phyloP scores from a whole-genome alignment of 371 early-diverging fungal genomes.

The Mortierella sp. region DNA sequence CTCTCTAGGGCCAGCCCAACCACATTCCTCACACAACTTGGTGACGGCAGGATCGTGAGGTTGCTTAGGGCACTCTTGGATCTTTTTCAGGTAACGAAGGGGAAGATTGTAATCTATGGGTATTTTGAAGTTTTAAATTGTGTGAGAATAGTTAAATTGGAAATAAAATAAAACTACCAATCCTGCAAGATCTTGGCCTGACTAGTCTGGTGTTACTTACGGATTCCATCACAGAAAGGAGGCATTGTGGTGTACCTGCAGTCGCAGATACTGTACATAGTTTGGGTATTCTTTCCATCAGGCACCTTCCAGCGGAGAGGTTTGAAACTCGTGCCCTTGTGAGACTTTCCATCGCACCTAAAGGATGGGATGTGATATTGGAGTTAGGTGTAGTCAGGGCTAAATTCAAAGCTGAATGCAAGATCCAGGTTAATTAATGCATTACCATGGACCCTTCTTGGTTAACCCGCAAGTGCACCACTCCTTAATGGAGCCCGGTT shows the following conservation, averaged over 20 bases:
- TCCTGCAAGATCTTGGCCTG: too few relatives aligned
- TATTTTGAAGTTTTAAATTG: too few relatives aligned
- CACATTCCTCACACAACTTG: constrained; percentile 55
- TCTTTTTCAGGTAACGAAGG: constrained; percentile 48
- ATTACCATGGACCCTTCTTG: constrained; percentile 57
- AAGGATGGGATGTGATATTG: background rate
- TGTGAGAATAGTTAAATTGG: too few relatives aligned
- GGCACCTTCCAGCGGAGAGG: constrained; percentile 57
- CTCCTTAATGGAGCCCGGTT: constrained; percentile 58
- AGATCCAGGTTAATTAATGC: background rate
- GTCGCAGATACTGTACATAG: constrained; percentile 57
- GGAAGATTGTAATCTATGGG: constrained; percentile 46
- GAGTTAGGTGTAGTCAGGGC: background rate
- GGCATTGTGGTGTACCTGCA: constrained; percentile 57
- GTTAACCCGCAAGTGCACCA: constrained; percentile 60
- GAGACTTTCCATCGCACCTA: constrained; percentile 55
- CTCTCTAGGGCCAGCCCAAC: constrained; percentile 56
- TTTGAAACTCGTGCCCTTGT: constrained; percentile 57
- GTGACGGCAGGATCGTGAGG: constrained; percentile 50
- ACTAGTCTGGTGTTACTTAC: constrained; percentile 21
- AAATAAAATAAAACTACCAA: too few relatives aligned
- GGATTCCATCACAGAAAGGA: constrained; percentile 56
- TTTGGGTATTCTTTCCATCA: constrained; percentile 43
- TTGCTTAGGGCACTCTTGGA: constrained; percentile 43
- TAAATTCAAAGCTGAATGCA: background rate